These are phyloP conservation scores for Chenopodium suecicum DNA, from an alignment of 148 eudicot genomes.

Conservation along the genomic window DNA sequence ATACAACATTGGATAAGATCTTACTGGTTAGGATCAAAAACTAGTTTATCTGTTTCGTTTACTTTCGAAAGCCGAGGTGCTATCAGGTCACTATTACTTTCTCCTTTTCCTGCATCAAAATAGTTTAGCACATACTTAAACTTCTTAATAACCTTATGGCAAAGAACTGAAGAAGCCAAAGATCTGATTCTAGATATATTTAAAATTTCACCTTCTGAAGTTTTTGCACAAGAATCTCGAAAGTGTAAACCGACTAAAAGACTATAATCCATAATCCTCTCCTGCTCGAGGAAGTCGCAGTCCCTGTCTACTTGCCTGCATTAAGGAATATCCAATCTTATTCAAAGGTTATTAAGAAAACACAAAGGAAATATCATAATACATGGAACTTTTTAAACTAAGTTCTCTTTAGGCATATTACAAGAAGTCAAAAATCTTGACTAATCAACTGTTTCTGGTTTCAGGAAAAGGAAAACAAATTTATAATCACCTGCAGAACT, in stretches of 20 bases:
- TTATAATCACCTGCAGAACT: constrained; percentile 62
- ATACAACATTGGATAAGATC: constrained; percentile 7
- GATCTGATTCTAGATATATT: background rate
- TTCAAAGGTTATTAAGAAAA: background rate
- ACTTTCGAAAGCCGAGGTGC: constrained; percentile 51
- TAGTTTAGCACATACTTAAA: background rate
- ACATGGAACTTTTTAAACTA: background rate
- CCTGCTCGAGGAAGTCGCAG: constrained; percentile 72
- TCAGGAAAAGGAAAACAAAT: background rate
- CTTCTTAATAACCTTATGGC: background rate
- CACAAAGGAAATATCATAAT: background rate
- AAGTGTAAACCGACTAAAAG: constrained; percentile 67
- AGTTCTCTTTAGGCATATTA: background rate
- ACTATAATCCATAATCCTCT: constrained; percentile 78
- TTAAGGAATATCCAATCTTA: constrained; percentile 10
- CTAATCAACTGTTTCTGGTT: background rate
- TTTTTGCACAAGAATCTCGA: constrained; percentile 40
- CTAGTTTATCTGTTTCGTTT: constrained; percentile 45
- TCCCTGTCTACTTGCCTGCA: constrained; percentile 78
- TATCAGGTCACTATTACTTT: constrained; percentile 29
- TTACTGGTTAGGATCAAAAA: constrained; percentile 46
- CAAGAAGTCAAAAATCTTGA: background rate
- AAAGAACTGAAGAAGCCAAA: background rate
- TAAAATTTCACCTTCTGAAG: constrained; percentile 30
- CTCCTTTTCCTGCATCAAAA: constrained; percentile 41